These are phyloP conservation scores for Piromyces finnis DNA, from an alignment of 192 early-diverging fungal genomes.

Conservation along the genomic window DNA sequence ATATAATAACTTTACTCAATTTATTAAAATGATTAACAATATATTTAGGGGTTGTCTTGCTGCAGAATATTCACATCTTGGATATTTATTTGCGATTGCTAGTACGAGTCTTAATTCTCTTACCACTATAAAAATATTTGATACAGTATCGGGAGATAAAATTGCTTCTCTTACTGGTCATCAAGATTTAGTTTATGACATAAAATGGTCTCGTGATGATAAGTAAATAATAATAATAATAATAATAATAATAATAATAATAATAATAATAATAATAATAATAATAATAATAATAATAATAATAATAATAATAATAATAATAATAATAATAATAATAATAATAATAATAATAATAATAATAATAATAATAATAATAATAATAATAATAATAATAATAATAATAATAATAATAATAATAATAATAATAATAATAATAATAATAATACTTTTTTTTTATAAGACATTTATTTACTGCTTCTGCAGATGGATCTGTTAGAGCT, in stretches of 20 bases:
- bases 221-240: conserved; percentile 5
- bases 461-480: conserved; percentile 17
- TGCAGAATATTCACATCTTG: conserved; percentile 18
- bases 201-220: conserved; percentile 18
- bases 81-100: conserved; percentile 17
- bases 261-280: neutral
- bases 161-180: conserved; percentile 18
- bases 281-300: too few species aligned
- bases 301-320: too few species aligned
- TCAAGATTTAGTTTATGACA: conserved; percentile 19
- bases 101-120: conserved; percentile 1
- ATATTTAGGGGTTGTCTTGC: conserved; percentile 14
- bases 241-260: too few species aligned
- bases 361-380: too few species aligned
- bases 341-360: too few species aligned
- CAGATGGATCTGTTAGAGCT: conserved; percentile 19
- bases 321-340: too few species aligned
- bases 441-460: conserved; percentile 2
- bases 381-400: too few species aligned
- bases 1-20: too few species aligned
- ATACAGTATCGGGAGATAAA: conserved; percentile 11
- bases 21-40: too few species aligned
- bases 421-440: too few species aligned
- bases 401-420: too few species aligned
- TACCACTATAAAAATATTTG: conserved; percentile 18